These are phyloP conservation scores for Primulina huaijiensis DNA, from an alignment of 257 asterid genomes.

Conservation along the genomic window DNA sequence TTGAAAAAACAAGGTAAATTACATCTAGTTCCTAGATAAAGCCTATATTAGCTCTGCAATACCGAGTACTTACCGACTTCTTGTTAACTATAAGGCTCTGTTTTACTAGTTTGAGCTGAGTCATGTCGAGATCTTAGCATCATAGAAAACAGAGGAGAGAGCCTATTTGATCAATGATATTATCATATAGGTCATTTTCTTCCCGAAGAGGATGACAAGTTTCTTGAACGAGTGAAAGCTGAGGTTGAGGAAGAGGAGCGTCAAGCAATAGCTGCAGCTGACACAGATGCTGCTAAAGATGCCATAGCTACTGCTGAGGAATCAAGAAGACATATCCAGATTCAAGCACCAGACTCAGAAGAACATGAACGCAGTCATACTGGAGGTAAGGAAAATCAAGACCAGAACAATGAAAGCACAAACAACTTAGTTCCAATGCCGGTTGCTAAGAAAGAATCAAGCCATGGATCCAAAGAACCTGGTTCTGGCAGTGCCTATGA, in stretches of 20 bases:
- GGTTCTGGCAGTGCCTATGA: conserved; percentile 45
- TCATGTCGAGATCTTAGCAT: conserved; percentile 9
- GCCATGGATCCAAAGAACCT: conserved; percentile 30
- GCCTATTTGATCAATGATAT: conserved; percentile 18
- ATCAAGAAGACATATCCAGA: conserved; percentile 46
- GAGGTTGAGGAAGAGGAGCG: conserved; percentile 98
- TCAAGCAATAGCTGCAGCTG: conserved; percentile 71
- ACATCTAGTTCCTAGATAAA: conserved; percentile 12
- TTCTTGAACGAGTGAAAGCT: conserved; percentile 89
- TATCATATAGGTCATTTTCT: conserved; percentile 69
- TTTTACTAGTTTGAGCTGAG: conserved; percentile 1
- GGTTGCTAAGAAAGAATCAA: conserved; percentile 38
- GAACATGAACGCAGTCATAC: conserved; percentile 27
- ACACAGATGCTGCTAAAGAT: conserved; percentile 75
- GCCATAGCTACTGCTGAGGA: conserved; percentile 82
- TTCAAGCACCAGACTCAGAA: conserved; percentile 31
- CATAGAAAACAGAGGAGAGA: conserved; percentile 8
- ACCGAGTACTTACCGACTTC: conserved; percentile 4
- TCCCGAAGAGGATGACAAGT: conserved; percentile 96
- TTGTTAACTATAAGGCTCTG: conserved; percentile 9
- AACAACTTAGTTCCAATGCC: conserved; percentile 25
- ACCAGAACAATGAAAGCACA: conserved; percentile 30
- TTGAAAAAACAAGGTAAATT: conserved; percentile 84
- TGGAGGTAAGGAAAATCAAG: conserved; percentile 30
- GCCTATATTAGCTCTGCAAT: conserved; percentile 3